phyloP scores from a whole-genome alignment of 208 protist species.

The Blechomonas ayalai region DNA sequence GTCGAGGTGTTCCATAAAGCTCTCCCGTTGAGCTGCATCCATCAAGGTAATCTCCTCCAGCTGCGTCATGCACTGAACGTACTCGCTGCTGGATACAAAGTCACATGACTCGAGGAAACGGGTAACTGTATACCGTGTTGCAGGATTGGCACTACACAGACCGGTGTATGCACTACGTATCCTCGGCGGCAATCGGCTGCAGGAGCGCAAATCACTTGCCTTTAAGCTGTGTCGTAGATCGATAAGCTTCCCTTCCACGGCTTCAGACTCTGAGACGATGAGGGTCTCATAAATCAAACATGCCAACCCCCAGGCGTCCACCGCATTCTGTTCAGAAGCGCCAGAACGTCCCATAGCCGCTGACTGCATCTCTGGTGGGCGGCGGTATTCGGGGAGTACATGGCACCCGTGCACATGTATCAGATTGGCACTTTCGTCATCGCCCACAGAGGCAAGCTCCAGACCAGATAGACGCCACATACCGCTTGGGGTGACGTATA shows the following conservation, averaged over 20 bases:
- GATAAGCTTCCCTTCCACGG: slow-evolving; percentile 5
- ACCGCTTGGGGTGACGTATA: slow-evolving; percentile 59
- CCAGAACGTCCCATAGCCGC: slow-evolving; percentile 2
- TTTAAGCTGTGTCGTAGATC: slow-evolving; percentile 5
- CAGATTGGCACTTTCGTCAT: slow-evolving; percentile 4
- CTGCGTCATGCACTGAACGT: slow-evolving; percentile 46
- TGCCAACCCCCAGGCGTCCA: slow-evolving; percentile 78
- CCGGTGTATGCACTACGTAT: slow-evolving; percentile 37
- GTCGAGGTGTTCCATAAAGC: slow-evolving; percentile 46
- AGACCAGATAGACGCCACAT: slow-evolving; percentile 80
- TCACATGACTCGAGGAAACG: slow-evolving; percentile 37
- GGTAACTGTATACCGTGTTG: slow-evolving; percentile 28
- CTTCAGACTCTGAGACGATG: slow-evolving; percentile 14
- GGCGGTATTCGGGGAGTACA: slow-evolving; percentile 8
- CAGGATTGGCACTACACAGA: slow-evolving; percentile 40
- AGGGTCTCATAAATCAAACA: slow-evolving; percentile 72
- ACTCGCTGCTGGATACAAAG: slow-evolving; percentile 53
- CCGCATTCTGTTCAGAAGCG: neutral
- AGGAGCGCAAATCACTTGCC: slow-evolving; percentile 14
- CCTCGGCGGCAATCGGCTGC: slow-evolving; percentile 30
- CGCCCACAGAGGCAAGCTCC: slow-evolving; percentile 41
- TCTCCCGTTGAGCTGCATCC: slow-evolving; percentile 41
- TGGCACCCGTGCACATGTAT: slow-evolving; percentile 6
- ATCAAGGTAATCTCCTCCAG: slow-evolving; percentile 68
- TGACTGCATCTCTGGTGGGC: slow-evolving; percentile 12